Conservation (phyloP, 306 rosid genomes). For the Boehmeria nivea region DNA sequence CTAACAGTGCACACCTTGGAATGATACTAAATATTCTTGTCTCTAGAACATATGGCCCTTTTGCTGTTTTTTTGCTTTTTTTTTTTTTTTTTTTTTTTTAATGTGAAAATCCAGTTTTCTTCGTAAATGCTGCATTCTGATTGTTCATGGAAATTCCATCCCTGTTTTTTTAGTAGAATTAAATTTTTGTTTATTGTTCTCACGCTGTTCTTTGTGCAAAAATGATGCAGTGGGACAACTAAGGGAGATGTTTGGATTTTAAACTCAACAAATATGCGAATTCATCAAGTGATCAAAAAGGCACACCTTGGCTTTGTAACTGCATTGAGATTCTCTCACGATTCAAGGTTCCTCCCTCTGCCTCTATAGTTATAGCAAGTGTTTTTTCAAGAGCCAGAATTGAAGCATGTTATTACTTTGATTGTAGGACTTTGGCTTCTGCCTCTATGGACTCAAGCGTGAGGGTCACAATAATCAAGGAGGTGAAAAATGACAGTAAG, state of each 20-base stretch:
- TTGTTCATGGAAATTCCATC: no score
- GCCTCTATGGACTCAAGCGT: slow-evolving; percentile 85
- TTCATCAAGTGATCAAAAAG: slow-evolving; percentile 46
- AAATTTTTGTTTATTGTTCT: no score
- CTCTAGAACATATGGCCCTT: no score
- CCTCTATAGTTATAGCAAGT: neutral
- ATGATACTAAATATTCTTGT: no score
- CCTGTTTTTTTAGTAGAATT: neutral
- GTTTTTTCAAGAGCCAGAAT: slow-evolving; percentile 2
- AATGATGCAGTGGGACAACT: slow-evolving; percentile 74
- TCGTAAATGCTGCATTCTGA: no score
- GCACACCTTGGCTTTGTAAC: slow-evolving; percentile 92
- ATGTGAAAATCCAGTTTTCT: no score
- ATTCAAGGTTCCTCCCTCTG: slow-evolving; percentile 63
- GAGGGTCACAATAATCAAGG: slow-evolving; percentile 60
- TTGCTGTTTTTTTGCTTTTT: no score
- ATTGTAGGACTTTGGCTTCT: slow-evolving; percentile 74
- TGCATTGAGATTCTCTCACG: slow-evolving; percentile 70
- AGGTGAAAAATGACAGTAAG: slow-evolving; percentile 55
- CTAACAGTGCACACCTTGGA: no score
- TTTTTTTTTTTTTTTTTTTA: no score
- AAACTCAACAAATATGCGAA: slow-evolving; percentile 55
- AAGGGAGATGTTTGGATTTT: slow-evolving; percentile 64
- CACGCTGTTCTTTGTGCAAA: neutral
- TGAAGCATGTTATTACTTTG: slow-evolving; percentile 19